phyloP scores from a whole-genome alignment of 306 rosid genomes.

The Albizia julibrissin region DNA sequence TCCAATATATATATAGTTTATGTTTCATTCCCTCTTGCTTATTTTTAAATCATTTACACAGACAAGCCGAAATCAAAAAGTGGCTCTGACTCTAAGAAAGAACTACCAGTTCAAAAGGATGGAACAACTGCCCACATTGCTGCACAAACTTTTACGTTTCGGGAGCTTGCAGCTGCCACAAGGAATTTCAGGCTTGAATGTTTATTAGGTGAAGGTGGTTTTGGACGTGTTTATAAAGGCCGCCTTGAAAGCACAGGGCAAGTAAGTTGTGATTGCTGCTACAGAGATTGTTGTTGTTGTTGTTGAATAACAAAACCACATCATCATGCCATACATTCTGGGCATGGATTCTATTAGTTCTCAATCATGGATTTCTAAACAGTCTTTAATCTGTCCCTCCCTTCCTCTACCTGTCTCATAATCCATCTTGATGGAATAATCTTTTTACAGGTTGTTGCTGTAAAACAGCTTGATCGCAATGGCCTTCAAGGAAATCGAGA shows the following conservation, averaged over 20 bases:
- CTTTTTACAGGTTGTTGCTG: constrained; percentile 86
- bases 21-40: constrained; percentile 2
- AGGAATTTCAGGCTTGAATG: constrained; percentile 85
- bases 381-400: constrained; percentile 3
- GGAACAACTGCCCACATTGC: constrained; percentile 90
- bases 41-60: constrained; percentile 31
- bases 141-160: constrained; percentile 95
- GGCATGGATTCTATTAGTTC: constrained; percentile 8
- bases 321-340: not conserved
- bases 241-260: constrained; percentile 92
- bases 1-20: not conserved
- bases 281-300: constrained; percentile 14
- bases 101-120: constrained; percentile 69
- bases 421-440: constrained; percentile 34
- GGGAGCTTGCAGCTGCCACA: constrained; percentile 97
- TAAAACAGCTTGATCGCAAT: constrained; percentile 96
- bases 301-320: not conserved
- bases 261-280: constrained; percentile 52
- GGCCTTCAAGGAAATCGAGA: constrained; percentile 99
- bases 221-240: constrained; percentile 95
- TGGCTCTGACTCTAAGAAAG: constrained; percentile 80
- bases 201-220: constrained; percentile 94
- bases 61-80: constrained; percentile 76
- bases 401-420: constrained; percentile 1
- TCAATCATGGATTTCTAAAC: constrained; percentile 1